Evolutionary conservation across 1,284 basidiomycete genomes (phyloP).

Genomic region (Malassezia arunalokei): DNA sequence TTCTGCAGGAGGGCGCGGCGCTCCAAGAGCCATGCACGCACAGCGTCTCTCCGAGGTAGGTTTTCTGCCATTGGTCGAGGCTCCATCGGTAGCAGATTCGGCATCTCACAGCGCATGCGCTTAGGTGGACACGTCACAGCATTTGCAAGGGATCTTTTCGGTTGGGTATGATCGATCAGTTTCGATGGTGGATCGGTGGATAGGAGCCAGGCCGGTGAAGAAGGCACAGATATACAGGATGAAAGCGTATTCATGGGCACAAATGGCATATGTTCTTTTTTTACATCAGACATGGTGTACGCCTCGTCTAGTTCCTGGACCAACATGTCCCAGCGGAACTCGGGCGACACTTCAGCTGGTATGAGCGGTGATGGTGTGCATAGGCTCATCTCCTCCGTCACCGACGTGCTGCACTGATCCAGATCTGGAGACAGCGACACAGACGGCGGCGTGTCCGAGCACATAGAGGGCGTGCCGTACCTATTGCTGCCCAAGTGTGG

Average conservation of each 20-base stretch:
- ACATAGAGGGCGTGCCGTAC: neutral
- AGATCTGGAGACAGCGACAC: neutral
- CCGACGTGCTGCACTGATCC: neutral
- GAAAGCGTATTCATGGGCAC: too few relatives aligned
- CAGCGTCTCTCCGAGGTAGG: neutral
- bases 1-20: conserved; percentile 10
- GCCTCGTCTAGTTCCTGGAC: neutral
- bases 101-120: neutral
- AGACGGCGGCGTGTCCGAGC: neutral
- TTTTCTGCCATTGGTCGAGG: neutral
- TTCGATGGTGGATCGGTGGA: too few relatives aligned
- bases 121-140: neutral
- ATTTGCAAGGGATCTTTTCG: too few relatives aligned
- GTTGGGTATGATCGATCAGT: too few relatives aligned
- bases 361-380: neutral
- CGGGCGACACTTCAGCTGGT: neutral
- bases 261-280: too few relatives aligned
- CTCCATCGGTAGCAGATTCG: neutral
- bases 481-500: neutral
- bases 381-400: neutral
- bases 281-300: too few relatives aligned
- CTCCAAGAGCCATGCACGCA: conserved; percentile 11
- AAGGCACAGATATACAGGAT: too few relatives aligned
- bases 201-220: too few relatives aligned
- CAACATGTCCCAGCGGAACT: neutral